Base-by-base conservation (phyloP, 106 monocot species). In the Apostasia ramifera region DNA sequence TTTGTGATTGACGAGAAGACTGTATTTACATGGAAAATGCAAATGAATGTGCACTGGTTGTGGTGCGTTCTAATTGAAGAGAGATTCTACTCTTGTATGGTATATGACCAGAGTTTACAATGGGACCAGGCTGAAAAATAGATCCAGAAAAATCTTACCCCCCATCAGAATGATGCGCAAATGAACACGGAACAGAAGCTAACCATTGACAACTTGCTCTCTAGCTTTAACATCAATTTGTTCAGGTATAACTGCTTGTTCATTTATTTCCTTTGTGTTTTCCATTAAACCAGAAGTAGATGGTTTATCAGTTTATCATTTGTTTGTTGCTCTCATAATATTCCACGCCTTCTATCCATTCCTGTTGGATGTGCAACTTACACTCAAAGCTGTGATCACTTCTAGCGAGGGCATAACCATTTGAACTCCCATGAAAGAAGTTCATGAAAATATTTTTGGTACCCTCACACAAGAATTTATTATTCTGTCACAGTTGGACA, bases 21-120 rank as follows among this genome's bases (percentile, higher is more conserved):
- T 26, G 26, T 26, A 26, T 26, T 80, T 84, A 94, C 90, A 90
- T 72, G 37, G 94, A 90, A 81, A 94, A 94, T 40, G 94, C 94
- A 59, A 94, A 94, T 44, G 94, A 94, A 10, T 87, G 78, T 49
- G 87, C 77, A 67, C 94, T 94, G 57, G 94, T 91, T 1, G 87
- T 79, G 70, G 87, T 91, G 61, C 88, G 87, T 53, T 94, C 91
- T 3, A 90, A 94, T 2, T 87, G 90, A 74, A 81, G 71, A 61
- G 94, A 94, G 62, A 85, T 81, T 78, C 74, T 94, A 38, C 93
- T 87, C 56, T 84, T 84, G 61, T 80, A 90, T 44, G 82, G 78
- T 63, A 87, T 69, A 6, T 75, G 85, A 2, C 86, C 90, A 0
- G 84, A 85, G 53, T 74, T 74, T 5, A 68, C 47, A 37, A 75